Evolutionary conservation across 352 stramenopile genomes (phyloP).

Genomic region (Sclerospora graminicola): DNA sequence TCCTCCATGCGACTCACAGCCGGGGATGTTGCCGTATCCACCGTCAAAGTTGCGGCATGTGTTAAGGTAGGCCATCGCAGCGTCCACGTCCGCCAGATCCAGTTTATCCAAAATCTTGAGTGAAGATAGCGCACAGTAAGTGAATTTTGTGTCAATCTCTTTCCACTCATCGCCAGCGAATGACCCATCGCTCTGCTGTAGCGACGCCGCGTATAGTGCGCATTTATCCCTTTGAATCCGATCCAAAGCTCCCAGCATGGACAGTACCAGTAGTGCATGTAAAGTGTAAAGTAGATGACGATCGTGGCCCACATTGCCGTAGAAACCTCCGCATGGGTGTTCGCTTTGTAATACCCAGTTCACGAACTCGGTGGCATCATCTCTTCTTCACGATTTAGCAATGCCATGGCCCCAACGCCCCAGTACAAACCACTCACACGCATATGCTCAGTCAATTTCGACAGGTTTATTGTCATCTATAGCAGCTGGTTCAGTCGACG

Average conservation of each 20-base stretch:
- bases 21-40: slow-evolving; percentile 85
- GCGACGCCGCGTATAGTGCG: slow-evolving; percentile 67
- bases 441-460: slow-evolving; percentile 97
- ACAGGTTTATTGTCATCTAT: too few relatives aligned
- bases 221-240: slow-evolving; percentile 74
- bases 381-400: slow-evolving; percentile 86
- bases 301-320: slow-evolving; percentile 94
- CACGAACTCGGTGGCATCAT: slow-evolving; percentile 82
- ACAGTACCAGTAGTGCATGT: slow-evolving; percentile 94
- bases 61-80: slow-evolving; percentile 89
- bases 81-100: slow-evolving; percentile 78
- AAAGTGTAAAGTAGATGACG: slow-evolving; percentile 97
- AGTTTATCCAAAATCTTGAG: slow-evolving; percentile 90
- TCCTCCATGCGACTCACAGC: too few relatives aligned
- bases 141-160: slow-evolving; percentile 99
- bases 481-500: too few relatives aligned
- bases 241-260: slow-evolving; percentile 86
- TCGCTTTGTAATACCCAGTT: slow-evolving; percentile 95
- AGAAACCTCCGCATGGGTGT: slow-evolving; percentile 88
- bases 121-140: slow-evolving; percentile 94
- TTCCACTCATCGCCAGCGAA: slow-evolving; percentile 95
- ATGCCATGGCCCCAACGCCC: slow-evolving; percentile 91
- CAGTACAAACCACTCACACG: slow-evolving; percentile 98
- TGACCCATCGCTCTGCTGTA: slow-evolving; percentile 95
- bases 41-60: slow-evolving; percentile 97